Conservation (phyloP, 176 grass and related monocot species). For the Oryza officinalis region DNA sequence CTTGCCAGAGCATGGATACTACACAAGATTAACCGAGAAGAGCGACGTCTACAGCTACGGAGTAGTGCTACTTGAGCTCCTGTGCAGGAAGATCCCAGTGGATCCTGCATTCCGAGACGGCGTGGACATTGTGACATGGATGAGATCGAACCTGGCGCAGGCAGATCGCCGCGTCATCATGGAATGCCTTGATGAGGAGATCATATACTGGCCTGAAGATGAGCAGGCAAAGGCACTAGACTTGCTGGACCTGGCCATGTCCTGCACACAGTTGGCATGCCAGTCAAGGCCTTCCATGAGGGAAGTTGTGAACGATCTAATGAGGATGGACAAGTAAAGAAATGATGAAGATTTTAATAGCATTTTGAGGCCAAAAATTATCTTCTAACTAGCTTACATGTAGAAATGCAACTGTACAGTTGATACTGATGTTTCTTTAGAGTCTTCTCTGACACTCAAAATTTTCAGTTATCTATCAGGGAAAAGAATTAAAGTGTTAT, state of each 20-base stretch:
- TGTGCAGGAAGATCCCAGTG: constrained; percentile 62
- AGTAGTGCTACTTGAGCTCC: constrained; percentile 69
- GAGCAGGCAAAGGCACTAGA: constrained; percentile 45
- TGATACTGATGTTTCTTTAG: neutral
- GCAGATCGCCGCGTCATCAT: constrained; percentile 23
- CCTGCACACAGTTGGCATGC: constrained; percentile 42
- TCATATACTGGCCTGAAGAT: constrained; percentile 50
- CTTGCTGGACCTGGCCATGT: constrained; percentile 48
- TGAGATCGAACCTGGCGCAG: constrained; percentile 43
- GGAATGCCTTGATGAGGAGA: constrained; percentile 49
- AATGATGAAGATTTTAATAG: neutral
- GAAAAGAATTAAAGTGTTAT: neutral
- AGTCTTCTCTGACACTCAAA: neutral
- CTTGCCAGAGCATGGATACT: constrained; percentile 53
- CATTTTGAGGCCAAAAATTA: neutral
- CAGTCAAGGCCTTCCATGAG: constrained; percentile 70
- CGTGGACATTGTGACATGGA: constrained; percentile 57
- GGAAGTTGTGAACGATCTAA: constrained; percentile 49
- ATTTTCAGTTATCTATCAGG: neutral
- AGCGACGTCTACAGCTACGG: constrained; percentile 74
- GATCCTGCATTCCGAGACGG: constrained; percentile 57
- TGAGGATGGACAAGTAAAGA: constrained; percentile 33
- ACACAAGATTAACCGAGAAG: constrained; percentile 57
- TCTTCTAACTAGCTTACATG: neutral
- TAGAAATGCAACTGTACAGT: neutral